Base-by-base conservation (phyloP, 352 stramenopile species). In the Pythium aquatile region DNA sequence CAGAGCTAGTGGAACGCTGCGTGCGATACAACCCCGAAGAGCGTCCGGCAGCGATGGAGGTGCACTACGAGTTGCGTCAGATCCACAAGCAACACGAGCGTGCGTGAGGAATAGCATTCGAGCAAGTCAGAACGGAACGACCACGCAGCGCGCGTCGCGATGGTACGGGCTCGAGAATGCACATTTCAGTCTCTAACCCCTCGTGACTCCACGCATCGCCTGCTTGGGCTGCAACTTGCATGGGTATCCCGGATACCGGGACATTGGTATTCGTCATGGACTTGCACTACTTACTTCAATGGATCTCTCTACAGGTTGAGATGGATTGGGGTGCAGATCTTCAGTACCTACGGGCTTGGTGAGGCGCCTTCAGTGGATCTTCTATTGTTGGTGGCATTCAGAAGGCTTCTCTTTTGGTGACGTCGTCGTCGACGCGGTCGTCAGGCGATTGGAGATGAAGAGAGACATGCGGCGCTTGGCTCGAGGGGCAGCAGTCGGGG, bases 381-480 rank as follows among this genome's bases (percentile, higher is more conserved):
- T 71, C 73, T 69, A 85, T 30, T 85, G 77, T 32, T 85, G 73
- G 16, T 81, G 69, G 55, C 77, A 83, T 49, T 85, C 77, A 14
- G 70, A 70, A 0, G 70, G 73, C 29, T 81, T 71, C 13, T 79
- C 54, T 37, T 32, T 52, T 35, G 28, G 37, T 7, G 24, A 52
- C 39, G 42, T 40, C 17, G 46, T 51, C 11, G 58, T 10, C 40
- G 44, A n/a, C 26, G 56, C n/a, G 10, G 63, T 42, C 2, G 17
- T n/a, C 35, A 30, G 33, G 53, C 55, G 58, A 6, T 66, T 78
- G 28, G 66, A 70, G 39, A 85, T 75, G 54, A 81, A 79, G n/a
- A 68, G 67, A 11, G 74, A 75, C 29, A 80, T 63, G 0, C 66
- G 63, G 13, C 68, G 67, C 32, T 66, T 72, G 0, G 63, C 62